Evolutionary conservation across 2,329 filamentous ascomycete species (phyloP).

Genomic region (Metarhizium anisopliae): DNA sequence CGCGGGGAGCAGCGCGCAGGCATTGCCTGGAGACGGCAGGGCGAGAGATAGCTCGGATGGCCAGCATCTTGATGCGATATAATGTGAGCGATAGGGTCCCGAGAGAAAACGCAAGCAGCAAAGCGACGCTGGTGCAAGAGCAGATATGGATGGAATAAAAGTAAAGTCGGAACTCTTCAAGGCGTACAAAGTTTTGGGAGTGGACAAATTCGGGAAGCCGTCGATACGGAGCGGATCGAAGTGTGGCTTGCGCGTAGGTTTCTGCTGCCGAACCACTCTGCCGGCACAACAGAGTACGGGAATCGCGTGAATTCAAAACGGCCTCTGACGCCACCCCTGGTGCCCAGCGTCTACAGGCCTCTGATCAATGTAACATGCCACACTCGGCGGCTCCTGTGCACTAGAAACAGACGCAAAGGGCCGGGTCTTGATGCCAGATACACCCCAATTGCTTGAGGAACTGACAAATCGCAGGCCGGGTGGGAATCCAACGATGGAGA

Average conservation of each 20-base stretch:
- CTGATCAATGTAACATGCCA: background rate
- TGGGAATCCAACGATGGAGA: background rate
- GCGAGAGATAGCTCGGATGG: slow-evolving; percentile 67
- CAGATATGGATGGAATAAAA: slow-evolving; percentile 8
- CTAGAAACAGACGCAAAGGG: background rate
- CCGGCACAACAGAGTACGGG: background rate
- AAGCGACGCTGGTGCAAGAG: slow-evolving; percentile 12
- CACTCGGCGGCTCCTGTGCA: background rate
- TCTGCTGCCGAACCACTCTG: slow-evolving; percentile 1
- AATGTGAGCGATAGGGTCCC: slow-evolving; percentile 10
- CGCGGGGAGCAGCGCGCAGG: slow-evolving; percentile 59
- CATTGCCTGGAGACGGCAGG: slow-evolving; percentile 65
- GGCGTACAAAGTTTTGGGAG: slow-evolving; percentile 8
- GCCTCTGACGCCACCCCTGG: background rate
- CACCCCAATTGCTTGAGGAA: background rate
- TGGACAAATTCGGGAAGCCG: slow-evolving; percentile 12
- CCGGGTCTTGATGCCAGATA: background rate
- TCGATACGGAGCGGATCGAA: slow-evolving; percentile 7
- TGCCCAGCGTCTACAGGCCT: background rate
- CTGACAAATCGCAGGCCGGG: background rate
- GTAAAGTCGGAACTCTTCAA: background rate
- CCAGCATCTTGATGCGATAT: slow-evolving; percentile 57
- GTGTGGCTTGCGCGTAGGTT: slow-evolving; percentile 5
- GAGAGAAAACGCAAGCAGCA: slow-evolving; percentile 15
- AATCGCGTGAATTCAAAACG: slow-evolving; percentile 4